phyloP scores from a whole-genome alignment of 2,329 filamentous ascomycete genomes.

The Trichoderma harzianum region DNA sequence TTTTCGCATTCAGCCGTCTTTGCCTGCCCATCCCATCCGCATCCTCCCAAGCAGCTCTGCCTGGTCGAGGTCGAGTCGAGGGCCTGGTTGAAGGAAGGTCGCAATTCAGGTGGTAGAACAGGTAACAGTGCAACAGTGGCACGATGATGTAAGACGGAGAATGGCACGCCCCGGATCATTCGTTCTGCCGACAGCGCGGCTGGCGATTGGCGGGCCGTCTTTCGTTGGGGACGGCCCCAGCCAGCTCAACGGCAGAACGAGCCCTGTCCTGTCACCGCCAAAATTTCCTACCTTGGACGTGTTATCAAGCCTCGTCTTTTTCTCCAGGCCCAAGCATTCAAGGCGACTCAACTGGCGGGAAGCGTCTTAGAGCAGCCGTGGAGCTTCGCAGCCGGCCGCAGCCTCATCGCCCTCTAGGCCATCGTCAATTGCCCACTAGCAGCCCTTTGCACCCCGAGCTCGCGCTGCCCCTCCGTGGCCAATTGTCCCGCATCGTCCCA shows the following conservation, averaged over 20 bases:
- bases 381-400: not conserved
- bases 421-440: not conserved
- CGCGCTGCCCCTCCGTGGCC: slow-evolving; percentile 9
- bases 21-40: not conserved
- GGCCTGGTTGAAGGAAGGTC: not conserved
- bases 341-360: not conserved
- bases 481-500: slow-evolving; percentile 15
- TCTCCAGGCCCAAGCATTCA: not conserved
- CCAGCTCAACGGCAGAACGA: slow-evolving; percentile 15
- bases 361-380: not conserved
- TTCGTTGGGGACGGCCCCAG: slow-evolving; percentile 7
- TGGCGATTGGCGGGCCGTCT: not conserved
- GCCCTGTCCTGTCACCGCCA: slow-evolving; percentile 8
- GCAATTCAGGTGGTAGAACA: not conserved
- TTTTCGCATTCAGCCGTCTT: not conserved
- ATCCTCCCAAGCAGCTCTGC: not conserved
- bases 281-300: slow-evolving; percentile 9
- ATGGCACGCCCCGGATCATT: slow-evolving; percentile 11
- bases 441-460: not conserved
- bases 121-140: not conserved
- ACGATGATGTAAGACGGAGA: not conserved
- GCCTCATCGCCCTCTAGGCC: slow-evolving; percentile 3
- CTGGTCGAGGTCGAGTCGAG: not conserved
- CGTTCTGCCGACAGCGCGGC: slow-evolving; percentile 2
- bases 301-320: slow-evolving; percentile 3